Base-by-base conservation (phyloP, 208 protist species). In the Balamuthia mandrillaris region DNA sequence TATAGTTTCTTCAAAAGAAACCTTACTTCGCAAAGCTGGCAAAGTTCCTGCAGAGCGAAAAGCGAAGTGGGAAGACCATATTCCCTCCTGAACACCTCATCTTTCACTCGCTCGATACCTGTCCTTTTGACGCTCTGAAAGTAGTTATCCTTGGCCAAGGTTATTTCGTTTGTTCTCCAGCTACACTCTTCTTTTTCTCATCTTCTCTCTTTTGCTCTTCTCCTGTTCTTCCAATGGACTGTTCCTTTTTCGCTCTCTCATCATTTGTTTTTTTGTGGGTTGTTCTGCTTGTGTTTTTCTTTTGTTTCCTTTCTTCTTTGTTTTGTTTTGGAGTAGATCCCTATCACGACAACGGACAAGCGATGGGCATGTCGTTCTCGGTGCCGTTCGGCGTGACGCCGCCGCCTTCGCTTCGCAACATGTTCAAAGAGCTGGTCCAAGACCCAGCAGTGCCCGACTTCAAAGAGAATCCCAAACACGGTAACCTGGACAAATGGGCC, bases 71-170 rank as follows among this genome's bases (percentile, higher is more conserved):
- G n/a, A 83, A 83, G 56, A 61, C 49, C n/a, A 83, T 98, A 33
- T 92, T 95, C 44, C 97, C 97, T 0, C 95, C 94, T 0, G 61
- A 83, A 0, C 79, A 89, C 16, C 47, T 94, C 24, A 95, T 97
- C 81, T 98, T 98, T 85, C 89, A 90, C 51, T 93, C 95, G 29
- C 95, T 98, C 79, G 96, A 97, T 86, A 88, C 91, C 47, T 94
- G 92, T n/a, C 95, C 96, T n/a, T 94, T 97, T 31, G 85, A 91
- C 0, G 58, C 88, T 12, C 84, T 98, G 0, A 96, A 97, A 84
- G 97, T 98, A 41, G 95, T 98, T 3, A 92, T 99, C 49, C 81
- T 99, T 3, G 97, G 97, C 16, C 97, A 99, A 87, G 97, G 98
- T 88, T 97, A 97, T 9, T 99, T 98, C 87, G 29, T 24, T 39